Percentiles rank a stretch among this genome's conserved stretches.
Conservation (phyloP, 257 asterid genomes). For the Solanum ossicruentum region DNA sequence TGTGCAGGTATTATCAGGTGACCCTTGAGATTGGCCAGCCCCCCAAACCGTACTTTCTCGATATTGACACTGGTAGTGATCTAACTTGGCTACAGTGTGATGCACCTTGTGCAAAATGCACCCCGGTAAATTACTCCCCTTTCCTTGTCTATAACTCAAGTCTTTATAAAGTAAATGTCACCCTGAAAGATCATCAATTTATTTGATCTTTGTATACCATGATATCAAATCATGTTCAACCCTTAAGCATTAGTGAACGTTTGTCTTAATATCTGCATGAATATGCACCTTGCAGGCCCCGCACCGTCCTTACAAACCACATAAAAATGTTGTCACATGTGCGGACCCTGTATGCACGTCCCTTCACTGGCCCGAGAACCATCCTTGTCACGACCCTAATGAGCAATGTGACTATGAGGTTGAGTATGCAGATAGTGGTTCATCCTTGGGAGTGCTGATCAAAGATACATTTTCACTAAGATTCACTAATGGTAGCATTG, state of each 20-base stretch:
- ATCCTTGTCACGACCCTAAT: constrained; percentile 30
- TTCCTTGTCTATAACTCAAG: neutral
- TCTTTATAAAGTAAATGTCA: neutral
- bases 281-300: constrained; percentile 54
- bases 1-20: constrained; percentile 58
- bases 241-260: neutral
- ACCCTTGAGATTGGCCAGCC: constrained; percentile 55
- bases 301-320: constrained; percentile 65
- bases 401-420: constrained; percentile 86
- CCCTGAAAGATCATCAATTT: neutral
- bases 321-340: constrained; percentile 40
- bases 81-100: constrained; percentile 97
- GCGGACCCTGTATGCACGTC: constrained; percentile 57
- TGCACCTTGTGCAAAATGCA: constrained; percentile 79
- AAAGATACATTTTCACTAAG: constrained; percentile 51
- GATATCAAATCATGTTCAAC: neutral
- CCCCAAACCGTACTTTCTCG: constrained; percentile 55
- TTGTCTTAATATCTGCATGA: neutral
- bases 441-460: constrained; percentile 71
- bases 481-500: constrained; percentile 43
- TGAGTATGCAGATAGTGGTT: constrained; percentile 73
- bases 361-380: constrained; percentile 29
- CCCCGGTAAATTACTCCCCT: constrained; percentile 28
- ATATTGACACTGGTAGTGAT: constrained; percentile 91
- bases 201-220: neutral